phyloP scores from a whole-genome alignment of 148 eudicot species.

The Arbutus unedo region DNA sequence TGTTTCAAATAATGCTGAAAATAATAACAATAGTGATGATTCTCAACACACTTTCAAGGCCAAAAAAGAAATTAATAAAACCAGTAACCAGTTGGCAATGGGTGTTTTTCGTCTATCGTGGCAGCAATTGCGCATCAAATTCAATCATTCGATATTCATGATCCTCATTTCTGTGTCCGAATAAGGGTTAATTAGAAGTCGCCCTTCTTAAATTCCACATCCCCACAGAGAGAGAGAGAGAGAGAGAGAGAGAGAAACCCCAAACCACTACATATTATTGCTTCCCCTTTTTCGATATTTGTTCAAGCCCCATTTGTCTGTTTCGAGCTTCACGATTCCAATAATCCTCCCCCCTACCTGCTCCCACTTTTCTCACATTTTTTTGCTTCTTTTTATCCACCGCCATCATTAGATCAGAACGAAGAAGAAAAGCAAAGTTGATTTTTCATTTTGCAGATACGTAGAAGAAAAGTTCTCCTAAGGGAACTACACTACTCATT shows the following conservation, averaged over 20 bases:
- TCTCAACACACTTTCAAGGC: no score
- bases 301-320: constrained; percentile 5
- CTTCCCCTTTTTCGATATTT: neutral
- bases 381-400: neutral
- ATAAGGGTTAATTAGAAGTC: constrained; percentile 1
- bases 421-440: neutral
- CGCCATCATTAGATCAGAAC: neutral
- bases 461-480: neutral
- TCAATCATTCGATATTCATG: neutral
- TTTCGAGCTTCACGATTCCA: neutral
- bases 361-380: constrained; percentile 7
- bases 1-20: no score
- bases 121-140: neutral
- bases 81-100: neutral
- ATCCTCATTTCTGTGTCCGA: neutral
- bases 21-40: no score
- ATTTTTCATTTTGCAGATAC: neutral
- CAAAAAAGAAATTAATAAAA: neutral
- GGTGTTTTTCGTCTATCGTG: neutral
- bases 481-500: neutral
- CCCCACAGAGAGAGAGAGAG: neutral
- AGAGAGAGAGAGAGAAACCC: neutral
- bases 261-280: neutral
- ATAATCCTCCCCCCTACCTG: neutral
- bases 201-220: neutral